A percentile compares a stretch with the other conserved stretches of the same genome.
phyloP scores from a whole-genome alignment of 2,329 filamentous ascomycete species.

The Ophiostoma ulmi region DNA sequence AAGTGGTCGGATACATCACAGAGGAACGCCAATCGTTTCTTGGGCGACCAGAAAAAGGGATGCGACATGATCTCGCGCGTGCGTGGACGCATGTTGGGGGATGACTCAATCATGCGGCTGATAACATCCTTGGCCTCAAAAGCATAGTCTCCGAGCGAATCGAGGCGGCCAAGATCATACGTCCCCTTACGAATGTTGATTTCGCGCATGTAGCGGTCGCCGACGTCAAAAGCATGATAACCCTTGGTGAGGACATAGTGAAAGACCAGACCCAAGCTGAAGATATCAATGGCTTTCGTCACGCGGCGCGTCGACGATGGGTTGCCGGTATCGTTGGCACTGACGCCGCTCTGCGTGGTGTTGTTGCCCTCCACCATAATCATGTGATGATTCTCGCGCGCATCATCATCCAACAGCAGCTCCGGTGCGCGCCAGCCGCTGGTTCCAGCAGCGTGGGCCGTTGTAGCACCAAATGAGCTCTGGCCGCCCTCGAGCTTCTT shows the following conservation, averaged over 20 bases:
- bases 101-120: conserved; percentile 62
- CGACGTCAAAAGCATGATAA: conserved; percentile 87
- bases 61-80: conserved; percentile 80
- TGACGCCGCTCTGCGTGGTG: conserved; percentile 50
- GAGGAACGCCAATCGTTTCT: conserved; percentile 86
- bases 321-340: conserved; percentile 41
- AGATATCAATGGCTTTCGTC: conserved; percentile 94
- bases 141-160: conserved; percentile 73
- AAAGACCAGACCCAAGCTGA: conserved; percentile 95
- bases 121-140: conserved; percentile 87
- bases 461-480: conserved; percentile 91
- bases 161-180: conserved; percentile 64
- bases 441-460: conserved; percentile 86
- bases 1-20: conserved; percentile 96
- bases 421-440: conserved; percentile 96
- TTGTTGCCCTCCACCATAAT: conserved; percentile 36
- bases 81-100: conserved; percentile 58
- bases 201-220: conserved; percentile 90
- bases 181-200: conserved; percentile 93
- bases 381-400: conserved; percentile 39
- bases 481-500: conserved; percentile 95
- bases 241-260: conserved; percentile 97
- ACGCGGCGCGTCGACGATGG: conserved; percentile 67
- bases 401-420: conserved; percentile 75
- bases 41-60: conserved; percentile 92